Evolutionary conservation across 2,329 filamentous ascomycete species (phyloP), one percentile per base, ranked within the genome.

Genomic region (Penicillium sp.): DNA sequence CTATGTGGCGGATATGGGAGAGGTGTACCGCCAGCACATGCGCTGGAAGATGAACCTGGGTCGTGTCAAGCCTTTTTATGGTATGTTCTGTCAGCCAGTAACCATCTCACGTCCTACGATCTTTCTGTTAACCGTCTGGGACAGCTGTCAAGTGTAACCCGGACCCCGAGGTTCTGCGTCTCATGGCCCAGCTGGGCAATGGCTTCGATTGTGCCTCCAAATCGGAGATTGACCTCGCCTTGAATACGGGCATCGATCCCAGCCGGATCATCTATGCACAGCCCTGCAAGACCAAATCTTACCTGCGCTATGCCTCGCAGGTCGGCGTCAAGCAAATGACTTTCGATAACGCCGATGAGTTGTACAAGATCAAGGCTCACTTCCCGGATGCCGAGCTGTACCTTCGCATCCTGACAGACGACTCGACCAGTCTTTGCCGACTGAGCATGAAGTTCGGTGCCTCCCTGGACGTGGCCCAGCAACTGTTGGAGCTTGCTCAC

Each of bases 121-220:
- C 35, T 7, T 25, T 30, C 38, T 28, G 52, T 49, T 69, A 55
- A 64, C 49, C 26, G 46, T 60, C 22, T 42, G 37, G n/a, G 25
- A 43, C 69, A 94, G 94, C 94, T 70, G 94, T 99, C 83, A 99
- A 99, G 83, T 99, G 95, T 82, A 99, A 99, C 85, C 93, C 94
- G 30, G 94, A 99, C 80, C 87, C 89, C 52, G 89, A 91, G 80
- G 89, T 99, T 65, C 85, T 99, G 68, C 89, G 89, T 75, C 90
- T 99, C 68, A 88, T 99, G 73, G 88, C 92, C 65, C 88, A 87
- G 69, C 85, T 99, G 67, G 95, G 94, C 73, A 93, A 92, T 67
- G 95, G 95, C 72, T 99, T 99, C 78, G 95, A 99, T 80, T 99
- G 95, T 80, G 95, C 95, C 65, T 98, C 94, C 79, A 98, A 98